phyloP scores from a whole-genome alignment of 495 filamentous ascomycete species.

The Neurospora tetrasperma region DNA sequence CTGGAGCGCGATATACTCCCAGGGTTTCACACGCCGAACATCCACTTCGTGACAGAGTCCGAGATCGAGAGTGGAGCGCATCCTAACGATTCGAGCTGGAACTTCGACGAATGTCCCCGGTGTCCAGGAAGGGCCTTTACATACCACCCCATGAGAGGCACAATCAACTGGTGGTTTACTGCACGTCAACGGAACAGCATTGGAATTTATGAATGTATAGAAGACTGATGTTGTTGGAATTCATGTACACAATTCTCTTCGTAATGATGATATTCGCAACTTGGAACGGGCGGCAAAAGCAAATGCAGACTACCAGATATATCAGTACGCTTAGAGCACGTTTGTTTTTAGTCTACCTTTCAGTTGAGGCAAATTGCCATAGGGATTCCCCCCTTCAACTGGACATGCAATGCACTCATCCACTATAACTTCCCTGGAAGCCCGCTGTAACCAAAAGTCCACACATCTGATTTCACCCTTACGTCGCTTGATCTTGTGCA shows the following conservation, averaged over 20 bases:
- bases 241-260: too few species aligned
- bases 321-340: too few species aligned
- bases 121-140: neutral
- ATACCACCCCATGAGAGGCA: neutral
- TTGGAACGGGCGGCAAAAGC: too few species aligned
- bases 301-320: too few species aligned
- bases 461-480: neutral
- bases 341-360: neutral
- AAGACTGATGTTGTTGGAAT: neutral
- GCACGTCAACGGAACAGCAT: neutral
- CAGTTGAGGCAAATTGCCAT: neutral
- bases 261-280: too few species aligned
- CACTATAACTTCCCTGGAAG: neutral
- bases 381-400: neutral
- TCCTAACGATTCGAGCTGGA: neutral
- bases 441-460: neutral
- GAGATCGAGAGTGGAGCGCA: neutral
- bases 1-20: neutral
- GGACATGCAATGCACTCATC: neutral
- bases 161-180: neutral
- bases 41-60: neutral
- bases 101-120: neutral
- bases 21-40: neutral
- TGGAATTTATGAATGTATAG: neutral
- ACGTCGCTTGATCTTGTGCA: neutral